Percentiles rank a stretch among this genome's conserved stretches.
Evolutionary conservation across 2,329 filamentous ascomycete species (phyloP).

Genomic region (Celoporthe dispersa): DNA sequence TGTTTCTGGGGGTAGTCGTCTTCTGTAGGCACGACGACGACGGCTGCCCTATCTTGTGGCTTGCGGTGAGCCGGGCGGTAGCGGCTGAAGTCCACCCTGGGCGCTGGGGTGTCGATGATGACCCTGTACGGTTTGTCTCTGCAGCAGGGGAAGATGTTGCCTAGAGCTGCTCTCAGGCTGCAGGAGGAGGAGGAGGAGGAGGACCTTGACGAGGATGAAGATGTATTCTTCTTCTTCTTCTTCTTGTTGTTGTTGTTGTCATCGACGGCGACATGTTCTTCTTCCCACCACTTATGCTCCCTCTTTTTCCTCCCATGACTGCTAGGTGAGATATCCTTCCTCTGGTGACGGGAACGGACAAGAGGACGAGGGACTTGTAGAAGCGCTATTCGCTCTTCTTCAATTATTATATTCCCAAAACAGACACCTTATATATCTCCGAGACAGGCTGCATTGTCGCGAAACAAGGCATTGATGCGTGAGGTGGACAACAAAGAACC

Average conservation of each 20-base stretch:
- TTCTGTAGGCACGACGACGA: not conserved
- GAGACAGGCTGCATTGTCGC: not conserved
- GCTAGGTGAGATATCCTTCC: no score
- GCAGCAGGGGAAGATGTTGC: not conserved
- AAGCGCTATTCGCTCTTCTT: no score
- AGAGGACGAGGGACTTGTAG: no score
- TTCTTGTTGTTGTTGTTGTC: not conserved
- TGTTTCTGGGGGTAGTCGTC: not conserved
- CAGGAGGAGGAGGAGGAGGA: not conserved
- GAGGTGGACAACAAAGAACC: not conserved
- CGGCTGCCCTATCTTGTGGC: not conserved
- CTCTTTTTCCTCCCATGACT: not conserved
- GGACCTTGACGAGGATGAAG: not conserved
- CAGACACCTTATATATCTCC: not conserved
- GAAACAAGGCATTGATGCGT: not conserved
- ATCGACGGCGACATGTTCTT: not conserved
- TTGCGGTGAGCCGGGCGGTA: not conserved
- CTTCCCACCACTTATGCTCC: not conserved
- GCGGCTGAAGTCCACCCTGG: not conserved
- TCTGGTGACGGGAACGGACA: not conserved
- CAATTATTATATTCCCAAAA: no score
- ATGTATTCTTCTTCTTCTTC: no score
- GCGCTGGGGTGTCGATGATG: not conserved
- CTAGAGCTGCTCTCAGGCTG: not conserved
- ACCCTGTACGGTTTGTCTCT: not conserved